A percentile compares a stretch with the other conserved stretches of the same genome.
phyloP scores from a whole-genome alignment of 192 early-diverging fungal species.

The Gonapodya sp. region DNA sequence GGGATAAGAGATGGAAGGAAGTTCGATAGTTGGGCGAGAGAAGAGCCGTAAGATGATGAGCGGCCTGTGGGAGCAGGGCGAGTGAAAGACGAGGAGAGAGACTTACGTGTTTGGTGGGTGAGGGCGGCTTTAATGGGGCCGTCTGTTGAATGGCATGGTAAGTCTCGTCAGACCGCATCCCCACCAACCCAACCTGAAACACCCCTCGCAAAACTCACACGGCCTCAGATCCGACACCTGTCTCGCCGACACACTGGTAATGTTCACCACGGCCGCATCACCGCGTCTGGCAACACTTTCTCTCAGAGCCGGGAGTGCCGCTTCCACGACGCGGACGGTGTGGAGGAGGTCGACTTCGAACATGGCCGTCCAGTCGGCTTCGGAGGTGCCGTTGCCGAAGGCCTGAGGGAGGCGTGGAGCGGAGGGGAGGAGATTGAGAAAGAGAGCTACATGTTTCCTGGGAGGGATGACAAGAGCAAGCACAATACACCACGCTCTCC shows the following conservation, averaged over 20 bases:
- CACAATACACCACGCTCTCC: too few relatives aligned
- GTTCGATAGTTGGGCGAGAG: neutral
- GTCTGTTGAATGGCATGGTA: neutral
- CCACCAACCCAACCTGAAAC: neutral
- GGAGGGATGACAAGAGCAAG: too few relatives aligned
- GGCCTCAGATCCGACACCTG: neutral
- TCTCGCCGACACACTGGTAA: neutral
- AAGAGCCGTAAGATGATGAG: neutral
- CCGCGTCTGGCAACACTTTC: neutral
- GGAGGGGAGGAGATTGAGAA: too few relatives aligned
- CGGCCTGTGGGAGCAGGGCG: too few relatives aligned
- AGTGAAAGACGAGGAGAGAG: neutral
- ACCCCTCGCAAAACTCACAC: neutral
- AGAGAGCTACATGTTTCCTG: too few relatives aligned
- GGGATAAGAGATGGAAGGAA: too few relatives aligned
- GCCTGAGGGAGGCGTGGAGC: too few relatives aligned
- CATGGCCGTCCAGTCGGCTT: neutral
- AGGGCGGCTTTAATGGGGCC: neutral
- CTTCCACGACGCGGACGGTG: neutral
- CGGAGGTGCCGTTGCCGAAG: neutral
- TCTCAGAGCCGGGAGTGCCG: neutral
- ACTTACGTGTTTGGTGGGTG: neutral
- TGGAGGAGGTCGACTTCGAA: neutral
- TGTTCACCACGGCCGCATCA: neutral
- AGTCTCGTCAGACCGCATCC: too few relatives aligned